Evolutionary conservation across 2,329 filamentous ascomycete species (phyloP), one percentile per base, ranked within the genome.

Genomic region (Fusarium sterilihyphosum): DNA sequence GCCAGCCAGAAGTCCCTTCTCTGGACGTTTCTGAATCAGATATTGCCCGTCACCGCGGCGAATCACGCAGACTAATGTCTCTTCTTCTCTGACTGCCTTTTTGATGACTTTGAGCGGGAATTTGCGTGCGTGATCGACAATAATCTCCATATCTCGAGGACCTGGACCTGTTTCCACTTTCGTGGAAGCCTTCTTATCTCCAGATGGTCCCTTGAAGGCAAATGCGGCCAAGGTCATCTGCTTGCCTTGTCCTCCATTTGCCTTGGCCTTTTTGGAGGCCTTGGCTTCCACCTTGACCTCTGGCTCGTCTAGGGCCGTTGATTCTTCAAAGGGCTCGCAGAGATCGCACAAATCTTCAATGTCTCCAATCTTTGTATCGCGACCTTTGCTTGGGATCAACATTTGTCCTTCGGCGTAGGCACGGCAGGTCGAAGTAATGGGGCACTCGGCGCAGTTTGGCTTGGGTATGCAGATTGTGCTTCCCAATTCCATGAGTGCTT

Each of bases 401-500:
- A 79, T 73, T 6, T 81, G 61, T 3, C 87, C 88, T 66, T 90
- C 88, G 7, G 76, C 77, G 73, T 87, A 89, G 0, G 84, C 87
- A 10, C 86, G 86, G 70, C 88, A 90, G 1, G 86, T 88, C 6
- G 80, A 78, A 1, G 81, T 86, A 53, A 90, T 83, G 3, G 88
- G 88, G 62, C 88, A 90, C 3, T 76, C 75, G 6, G 79, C 80
- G 73, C 90, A 92, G 58, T 88, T 86, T 3, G 90, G 90, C 73
- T 88, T 88, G 2, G 90, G 90, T 12, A 86, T 86, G 74, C 90
- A 92, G 5, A 92, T 78, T 0, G 90, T 92, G 71, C 89, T 91
- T 7, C 90, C 90, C 8, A 92, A 83, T 76, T 92, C 90, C 90
- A 92, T 92, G 33, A 92, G 80, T 2, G 88, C 90, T 77, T 92